Evolutionary conservation across 1,139 yeast species (phyloP).

Genomic region (Saccharomyces hybrid): DNA sequence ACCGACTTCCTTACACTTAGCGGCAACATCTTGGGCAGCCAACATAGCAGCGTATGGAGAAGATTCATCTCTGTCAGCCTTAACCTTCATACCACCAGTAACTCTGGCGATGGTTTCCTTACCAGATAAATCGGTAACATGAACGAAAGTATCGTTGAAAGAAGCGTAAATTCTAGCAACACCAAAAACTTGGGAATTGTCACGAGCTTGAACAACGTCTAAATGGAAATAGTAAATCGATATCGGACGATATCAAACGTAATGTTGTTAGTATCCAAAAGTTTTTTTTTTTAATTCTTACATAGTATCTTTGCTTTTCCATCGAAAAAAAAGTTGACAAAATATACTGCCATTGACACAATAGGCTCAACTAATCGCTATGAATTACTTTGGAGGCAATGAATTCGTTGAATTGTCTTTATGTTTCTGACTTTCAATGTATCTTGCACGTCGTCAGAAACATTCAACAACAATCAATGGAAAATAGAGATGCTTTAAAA

Average conservation of each 20-base stretch:
- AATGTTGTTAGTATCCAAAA: background rate
- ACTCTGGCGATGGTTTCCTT: slow-evolving; percentile 99
- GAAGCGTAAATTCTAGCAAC: slow-evolving; percentile 99
- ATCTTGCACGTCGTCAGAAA: background rate
- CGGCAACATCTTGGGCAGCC: slow-evolving; percentile 99
- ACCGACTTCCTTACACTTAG: slow-evolving; percentile 98
- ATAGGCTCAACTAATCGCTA: no score
- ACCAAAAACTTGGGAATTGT: slow-evolving; percentile 98
- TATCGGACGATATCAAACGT: background rate
- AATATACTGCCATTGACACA: background rate
- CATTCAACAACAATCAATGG: background rate
- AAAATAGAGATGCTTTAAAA: background rate
- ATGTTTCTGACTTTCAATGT: background rate
- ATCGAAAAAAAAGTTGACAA: background rate
- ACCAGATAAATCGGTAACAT: slow-evolving; percentile 99
- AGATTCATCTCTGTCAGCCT: slow-evolving; percentile 99
- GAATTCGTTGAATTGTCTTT: background rate
- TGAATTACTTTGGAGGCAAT: background rate
- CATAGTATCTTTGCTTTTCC: background rate
- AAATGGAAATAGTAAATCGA: slow-evolving; percentile 6
- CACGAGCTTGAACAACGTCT: slow-evolving; percentile 60
- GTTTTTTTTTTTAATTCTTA: background rate
- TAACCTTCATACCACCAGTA: slow-evolving; percentile 99
- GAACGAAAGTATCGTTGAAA: slow-evolving; percentile 99
- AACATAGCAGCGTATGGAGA: slow-evolving; percentile 99